Base-by-base conservation (phyloP, 1,284 basidiomycete species). In the Leccinum fallax region DNA sequence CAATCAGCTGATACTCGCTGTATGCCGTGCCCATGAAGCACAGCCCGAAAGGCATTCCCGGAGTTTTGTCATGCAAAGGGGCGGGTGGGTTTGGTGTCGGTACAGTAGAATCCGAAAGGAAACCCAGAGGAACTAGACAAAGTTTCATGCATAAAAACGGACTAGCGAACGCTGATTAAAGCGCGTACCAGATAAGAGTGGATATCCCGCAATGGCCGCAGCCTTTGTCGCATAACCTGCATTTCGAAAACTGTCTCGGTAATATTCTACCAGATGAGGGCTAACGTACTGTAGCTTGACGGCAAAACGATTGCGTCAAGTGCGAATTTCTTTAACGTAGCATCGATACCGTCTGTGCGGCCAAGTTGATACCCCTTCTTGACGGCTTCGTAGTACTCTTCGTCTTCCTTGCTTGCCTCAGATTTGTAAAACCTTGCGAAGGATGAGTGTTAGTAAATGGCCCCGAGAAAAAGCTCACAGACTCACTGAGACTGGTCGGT, bases 1-100 rank as follows among this genome's bases (percentile, higher is more conserved):
- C 68, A 30, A 85, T 76, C 57, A 85, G 71, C 40, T 79, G 67
- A 58, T 79, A 79, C 64, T 85, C 83, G 68, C 78, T 81, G 68
- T 78, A 84, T 10, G 83, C 83, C 4, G 78, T 80, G 36, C 83
- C 81, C 52, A 82, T 72, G 66, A 85, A 85, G 38, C 78, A 71
- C 40, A 85, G 67, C 1, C 84, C 84, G 49, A 84, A 82, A 0
- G 84, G 84, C 59, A 79, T 65, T 28, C 80, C 80, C 3, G 80
- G 80, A 2, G 74, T 77, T 36, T 53, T 53, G 15, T 66, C 68
- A 52, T 69, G 62, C 30, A 79, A 70, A 9, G 72, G 64, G n/a
- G 76, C 74, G 1, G 76, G 69, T 0, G 72, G 65, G 15, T 76
- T 64, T 11, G 75, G 68, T 13, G 73, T 71, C 53, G 61, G 59